A percentile compares a stretch with the other conserved stretches of the same genome.
phyloP scores from a whole-genome alignment of 2,329 filamentous ascomycete species.

The Trichophyton rubrum region DNA sequence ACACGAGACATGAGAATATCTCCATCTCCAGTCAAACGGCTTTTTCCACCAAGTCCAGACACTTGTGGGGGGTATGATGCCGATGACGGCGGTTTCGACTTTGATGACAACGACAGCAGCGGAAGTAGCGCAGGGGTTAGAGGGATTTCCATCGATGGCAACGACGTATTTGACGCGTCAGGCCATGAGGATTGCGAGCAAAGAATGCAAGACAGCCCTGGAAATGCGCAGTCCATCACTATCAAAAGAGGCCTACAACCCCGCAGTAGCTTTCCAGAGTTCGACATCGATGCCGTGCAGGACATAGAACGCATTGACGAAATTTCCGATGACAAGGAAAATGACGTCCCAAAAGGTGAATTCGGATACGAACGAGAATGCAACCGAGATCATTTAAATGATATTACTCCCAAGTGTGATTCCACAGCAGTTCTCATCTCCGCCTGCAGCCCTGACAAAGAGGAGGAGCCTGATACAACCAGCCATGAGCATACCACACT shows the following conservation, averaged over 20 bases:
- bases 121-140: background rate
- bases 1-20: constrained; percentile 8
- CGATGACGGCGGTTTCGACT: background rate
- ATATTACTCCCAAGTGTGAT: background rate
- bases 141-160: background rate
- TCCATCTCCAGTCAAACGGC: constrained; percentile 9
- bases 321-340: constrained; percentile 2
- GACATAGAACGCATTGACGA: background rate
- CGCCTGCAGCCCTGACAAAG: background rate
- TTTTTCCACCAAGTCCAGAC: constrained; percentile 10
- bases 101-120: background rate
- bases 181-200: background rate
- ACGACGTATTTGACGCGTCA: background rate
- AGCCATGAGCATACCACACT: background rate
- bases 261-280: background rate
- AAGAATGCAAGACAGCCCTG: background rate
- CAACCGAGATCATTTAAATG: background rate
- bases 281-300: background rate
- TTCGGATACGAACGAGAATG: background rate
- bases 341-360: background rate
- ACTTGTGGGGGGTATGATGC: constrained; percentile 1
- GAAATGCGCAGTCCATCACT: background rate
- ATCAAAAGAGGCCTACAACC: background rate
- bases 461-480: background rate
- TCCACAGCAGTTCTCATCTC: background rate